Evolutionary conservation across 495 filamentous ascomycete genomes (phyloP).

Genomic region (Penicillium tannophilum): DNA sequence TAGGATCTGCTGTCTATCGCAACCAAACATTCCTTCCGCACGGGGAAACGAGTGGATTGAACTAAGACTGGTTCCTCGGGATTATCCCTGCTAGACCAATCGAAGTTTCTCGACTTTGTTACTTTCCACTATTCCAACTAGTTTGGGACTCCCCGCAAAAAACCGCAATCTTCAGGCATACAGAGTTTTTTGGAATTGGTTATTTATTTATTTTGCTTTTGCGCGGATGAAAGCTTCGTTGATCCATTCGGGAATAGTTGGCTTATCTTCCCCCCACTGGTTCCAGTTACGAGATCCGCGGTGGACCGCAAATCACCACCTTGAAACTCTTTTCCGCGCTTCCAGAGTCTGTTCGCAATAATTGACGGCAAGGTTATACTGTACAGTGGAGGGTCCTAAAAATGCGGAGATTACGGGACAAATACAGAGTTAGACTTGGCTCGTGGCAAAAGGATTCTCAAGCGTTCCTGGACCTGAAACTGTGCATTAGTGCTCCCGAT

Average conservation of each 20-base stretch:
- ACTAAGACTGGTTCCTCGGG: background rate
- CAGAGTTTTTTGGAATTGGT: background rate
- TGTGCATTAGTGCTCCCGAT: conserved; percentile 16
- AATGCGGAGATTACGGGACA: conserved; percentile 15
- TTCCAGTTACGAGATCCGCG: conserved; percentile 2
- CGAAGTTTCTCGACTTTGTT: conserved; percentile 20
- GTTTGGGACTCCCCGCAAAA: background rate
- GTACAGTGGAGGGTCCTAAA: conserved; percentile 12
- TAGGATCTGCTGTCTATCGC: conserved; percentile 26
- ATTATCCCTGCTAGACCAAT: conserved; percentile 12
- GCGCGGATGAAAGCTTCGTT: conserved; percentile 6
- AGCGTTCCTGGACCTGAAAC: conserved; percentile 4
- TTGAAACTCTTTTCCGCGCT: background rate
- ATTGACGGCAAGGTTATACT: background rate
- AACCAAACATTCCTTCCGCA: conserved; percentile 1
- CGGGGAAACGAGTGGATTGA: background rate
- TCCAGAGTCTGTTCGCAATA: background rate
- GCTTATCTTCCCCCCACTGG: conserved; percentile 5
- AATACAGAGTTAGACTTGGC: background rate
- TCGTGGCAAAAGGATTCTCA: background rate
- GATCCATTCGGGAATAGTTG: conserved; percentile 1
- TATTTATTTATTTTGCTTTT: background rate
- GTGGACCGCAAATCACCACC: background rate
- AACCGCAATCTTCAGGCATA: conserved; percentile 13
- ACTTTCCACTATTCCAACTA: background rate